A percentile compares a stretch with the other conserved stretches of the same genome.
Evolutionary conservation across 768 basidiomycete species (phyloP).

Genomic region (Tricholomella constricta): DNA sequence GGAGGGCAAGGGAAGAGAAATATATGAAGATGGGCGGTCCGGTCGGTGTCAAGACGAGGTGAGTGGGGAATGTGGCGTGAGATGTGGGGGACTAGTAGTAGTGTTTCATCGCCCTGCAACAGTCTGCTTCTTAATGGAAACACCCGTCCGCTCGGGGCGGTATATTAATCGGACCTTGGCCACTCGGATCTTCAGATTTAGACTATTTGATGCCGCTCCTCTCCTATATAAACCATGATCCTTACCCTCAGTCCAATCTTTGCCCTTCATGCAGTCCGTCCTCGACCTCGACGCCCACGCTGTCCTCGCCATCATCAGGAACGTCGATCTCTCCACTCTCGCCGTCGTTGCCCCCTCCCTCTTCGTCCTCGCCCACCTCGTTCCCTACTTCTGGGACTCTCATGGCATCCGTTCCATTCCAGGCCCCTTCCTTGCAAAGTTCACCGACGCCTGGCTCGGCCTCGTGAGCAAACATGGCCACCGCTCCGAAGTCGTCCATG

Average conservation of each 20-base stretch:
- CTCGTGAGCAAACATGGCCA: conserved; percentile 66
- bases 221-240: conserved; percentile 3
- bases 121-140: no score
- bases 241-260: not conserved
- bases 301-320: conserved; percentile 17
- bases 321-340: conserved; percentile 25
- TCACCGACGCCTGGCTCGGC: conserved; percentile 76
- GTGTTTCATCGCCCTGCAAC: no score
- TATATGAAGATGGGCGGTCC: no score
- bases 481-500: conserved; percentile 73
- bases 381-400: conserved; percentile 59
- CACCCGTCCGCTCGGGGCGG: no score
- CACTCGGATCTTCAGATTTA: no score
- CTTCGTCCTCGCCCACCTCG: conserved; percentile 38
- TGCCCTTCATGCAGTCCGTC: no score
- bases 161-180: no score
- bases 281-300: conserved; percentile 26
- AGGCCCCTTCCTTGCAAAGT: conserved; percentile 72
- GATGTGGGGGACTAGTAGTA: no score
- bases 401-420: conserved; percentile 61
- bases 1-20: no score
- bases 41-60: no score
- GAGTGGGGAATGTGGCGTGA: no score
- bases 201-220: no score
- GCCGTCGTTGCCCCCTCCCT: conserved; percentile 27